phyloP scores from a whole-genome alignment of 2,329 filamentous ascomycete genomes.

The Exophiala alcalophila region DNA sequence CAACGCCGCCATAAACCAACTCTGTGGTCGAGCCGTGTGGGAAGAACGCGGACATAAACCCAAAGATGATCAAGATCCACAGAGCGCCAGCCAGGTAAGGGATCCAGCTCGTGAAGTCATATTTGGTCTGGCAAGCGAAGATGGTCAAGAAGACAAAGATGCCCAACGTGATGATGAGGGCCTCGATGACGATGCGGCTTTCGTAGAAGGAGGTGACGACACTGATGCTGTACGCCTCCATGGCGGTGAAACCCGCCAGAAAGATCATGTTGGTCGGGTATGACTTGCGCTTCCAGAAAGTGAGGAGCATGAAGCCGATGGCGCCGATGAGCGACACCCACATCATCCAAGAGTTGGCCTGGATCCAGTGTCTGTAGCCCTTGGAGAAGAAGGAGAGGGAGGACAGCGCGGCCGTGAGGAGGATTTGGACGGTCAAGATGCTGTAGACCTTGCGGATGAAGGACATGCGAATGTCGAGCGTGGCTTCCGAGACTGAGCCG shows the following conservation, averaged over 20 bases:
- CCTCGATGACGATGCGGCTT: conserved; percentile 78
- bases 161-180: conserved; percentile 75
- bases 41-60: conserved; percentile 89
- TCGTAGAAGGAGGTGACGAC: conserved; percentile 92
- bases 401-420: conserved; percentile 78
- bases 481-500: conserved; percentile 87
- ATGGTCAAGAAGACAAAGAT: conserved; percentile 64
- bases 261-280: conserved; percentile 95
- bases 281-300: conserved; percentile 92
- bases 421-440: conserved; percentile 91
- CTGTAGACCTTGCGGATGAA: conserved; percentile 97
- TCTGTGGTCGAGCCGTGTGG: conserved; percentile 77
- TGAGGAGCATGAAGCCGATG: conserved; percentile 79
- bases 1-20: conserved; percentile 76
- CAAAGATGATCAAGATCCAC: conserved; percentile 87
- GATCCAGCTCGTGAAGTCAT: conserved; percentile 97
- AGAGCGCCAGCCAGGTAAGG: conserved; percentile 88
- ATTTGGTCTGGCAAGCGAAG: conserved; percentile 96
- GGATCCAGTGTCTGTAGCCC: conserved; percentile 82
- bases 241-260: conserved; percentile 80
- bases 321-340: conserved; percentile 82
- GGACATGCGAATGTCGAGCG: conserved; percentile 92
- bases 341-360: conserved; percentile 77
- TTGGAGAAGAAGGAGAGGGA: conserved; percentile 80
- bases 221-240: conserved; percentile 91